Conservation (phyloP, 352 stramenopile species). For the Globisporangium iwayamae region DNA sequence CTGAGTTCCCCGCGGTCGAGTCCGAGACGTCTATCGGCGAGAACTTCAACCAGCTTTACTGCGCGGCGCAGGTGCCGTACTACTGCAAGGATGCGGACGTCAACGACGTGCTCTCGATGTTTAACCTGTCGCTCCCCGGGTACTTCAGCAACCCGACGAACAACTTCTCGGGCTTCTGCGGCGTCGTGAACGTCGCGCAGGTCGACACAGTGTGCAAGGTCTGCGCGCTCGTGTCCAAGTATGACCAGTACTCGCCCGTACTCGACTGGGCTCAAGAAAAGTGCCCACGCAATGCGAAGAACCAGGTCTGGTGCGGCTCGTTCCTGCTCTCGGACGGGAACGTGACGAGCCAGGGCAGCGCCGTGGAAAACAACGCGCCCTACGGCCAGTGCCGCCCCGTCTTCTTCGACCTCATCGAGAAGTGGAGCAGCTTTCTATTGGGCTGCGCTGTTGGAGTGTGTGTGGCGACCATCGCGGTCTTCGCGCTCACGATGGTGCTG, state of each 20-base stretch:
- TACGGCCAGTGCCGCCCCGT: constrained; percentile 63
- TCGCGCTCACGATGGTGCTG: constrained; percentile 58
- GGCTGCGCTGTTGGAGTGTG: constrained; percentile 50
- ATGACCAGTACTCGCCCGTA: constrained; percentile 60
- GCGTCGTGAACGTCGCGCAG: constrained; percentile 31
- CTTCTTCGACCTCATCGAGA: constrained; percentile 64
- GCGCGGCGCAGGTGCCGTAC: constrained; percentile 72
- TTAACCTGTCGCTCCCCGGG: constrained; percentile 42
- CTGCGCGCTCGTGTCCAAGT: constrained; percentile 49
- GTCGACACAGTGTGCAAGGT: constrained; percentile 58
- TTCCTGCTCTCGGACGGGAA: constrained; percentile 44
- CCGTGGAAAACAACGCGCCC: constrained; percentile 39
- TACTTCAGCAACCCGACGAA: constrained; percentile 35
- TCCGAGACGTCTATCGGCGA: constrained; percentile 46
- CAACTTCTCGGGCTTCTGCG: constrained; percentile 55
- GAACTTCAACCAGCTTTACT: constrained; percentile 84
- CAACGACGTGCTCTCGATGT: constrained; percentile 47
- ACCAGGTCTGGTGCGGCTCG: constrained; percentile 66
- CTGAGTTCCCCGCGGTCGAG: constrained; percentile 41
- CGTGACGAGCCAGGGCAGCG: constrained; percentile 22
- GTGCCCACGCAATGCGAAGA: constrained; percentile 46
- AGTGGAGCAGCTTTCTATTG: constrained; percentile 66
- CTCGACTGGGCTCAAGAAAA: constrained; percentile 58
- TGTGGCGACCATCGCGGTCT: constrained; percentile 40
- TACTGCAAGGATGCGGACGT: constrained; percentile 59